phyloP scores from a whole-genome alignment of 78 protist species.

The Chrysochromulina parva region DNA sequence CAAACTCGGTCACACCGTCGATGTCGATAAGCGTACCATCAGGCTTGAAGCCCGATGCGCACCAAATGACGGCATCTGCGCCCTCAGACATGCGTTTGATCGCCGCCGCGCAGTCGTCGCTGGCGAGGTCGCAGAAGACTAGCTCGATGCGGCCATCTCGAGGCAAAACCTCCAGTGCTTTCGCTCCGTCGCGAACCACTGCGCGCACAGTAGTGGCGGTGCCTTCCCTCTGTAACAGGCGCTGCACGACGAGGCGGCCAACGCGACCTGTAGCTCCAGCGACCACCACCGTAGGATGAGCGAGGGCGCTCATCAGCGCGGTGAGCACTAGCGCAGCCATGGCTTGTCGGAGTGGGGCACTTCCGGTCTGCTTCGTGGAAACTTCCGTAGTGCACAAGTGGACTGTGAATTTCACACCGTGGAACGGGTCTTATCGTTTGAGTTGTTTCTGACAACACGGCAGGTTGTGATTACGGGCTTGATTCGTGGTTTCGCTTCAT shows the following conservation, averaged over 20 bases:
- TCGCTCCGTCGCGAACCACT: neutral
- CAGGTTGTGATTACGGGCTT: no score
- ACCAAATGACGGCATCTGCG: neutral
- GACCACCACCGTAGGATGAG: neutral
- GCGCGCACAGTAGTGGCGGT: neutral
- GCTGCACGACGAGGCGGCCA: neutral
- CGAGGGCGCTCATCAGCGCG: no score
- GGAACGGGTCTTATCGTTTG: no score
- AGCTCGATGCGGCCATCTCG: neutral
- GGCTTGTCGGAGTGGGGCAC: no score
- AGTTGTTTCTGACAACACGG: no score
- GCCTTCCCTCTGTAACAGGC: neutral
- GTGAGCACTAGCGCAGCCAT: no score
- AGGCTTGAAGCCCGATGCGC: conserved; percentile 16
- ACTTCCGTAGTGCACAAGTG: no score
- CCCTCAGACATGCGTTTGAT: neutral
- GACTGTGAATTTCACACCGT: no score
- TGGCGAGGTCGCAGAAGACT: neutral
- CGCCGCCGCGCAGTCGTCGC: neutral
- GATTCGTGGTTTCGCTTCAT: no score
- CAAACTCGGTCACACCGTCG: neutral
- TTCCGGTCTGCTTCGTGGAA: no score
- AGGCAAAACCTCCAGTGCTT: neutral
- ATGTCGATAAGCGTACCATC: neutral
- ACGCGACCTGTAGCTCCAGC: conserved; percentile 2